Percentiles rank a stretch among this genome's conserved stretches.
phyloP scores from a whole-genome alignment of 1,284 basidiomycete genomes.

The Heterobasidion irregulare region DNA sequence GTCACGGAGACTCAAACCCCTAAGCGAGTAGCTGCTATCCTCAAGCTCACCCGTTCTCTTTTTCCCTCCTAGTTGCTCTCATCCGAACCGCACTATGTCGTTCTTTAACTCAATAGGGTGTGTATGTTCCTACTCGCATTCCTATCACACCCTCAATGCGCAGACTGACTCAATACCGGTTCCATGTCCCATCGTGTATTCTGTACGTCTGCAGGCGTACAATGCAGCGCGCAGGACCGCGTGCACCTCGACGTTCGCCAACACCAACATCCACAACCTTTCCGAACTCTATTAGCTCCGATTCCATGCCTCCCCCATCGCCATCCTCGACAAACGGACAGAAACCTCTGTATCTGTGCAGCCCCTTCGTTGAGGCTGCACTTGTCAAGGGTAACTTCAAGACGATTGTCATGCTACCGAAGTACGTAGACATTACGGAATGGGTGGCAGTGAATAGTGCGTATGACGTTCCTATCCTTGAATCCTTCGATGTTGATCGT shows the following conservation, averaged over 20 bases:
- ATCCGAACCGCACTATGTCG: slow-evolving; percentile 38
- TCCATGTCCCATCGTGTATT: neutral
- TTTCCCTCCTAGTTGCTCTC: neutral
- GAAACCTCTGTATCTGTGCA: slow-evolving; percentile 85
- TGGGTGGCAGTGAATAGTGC: slow-evolving; percentile 97
- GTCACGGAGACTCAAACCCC: neutral
- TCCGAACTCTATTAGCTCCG: slow-evolving; percentile 24
- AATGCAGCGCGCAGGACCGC: slow-evolving; percentile 54
- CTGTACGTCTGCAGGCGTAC: slow-evolving; percentile 39
- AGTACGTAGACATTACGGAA: slow-evolving; percentile 96
- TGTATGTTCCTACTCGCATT: neutral
- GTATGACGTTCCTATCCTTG: slow-evolving; percentile 21
- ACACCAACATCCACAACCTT: slow-evolving; percentile 63
- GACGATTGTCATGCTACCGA: slow-evolving; percentile 95
- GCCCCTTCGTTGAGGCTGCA: slow-evolving; percentile 93
- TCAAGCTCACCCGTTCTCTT: neutral
- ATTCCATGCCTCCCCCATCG: slow-evolving; percentile 31
- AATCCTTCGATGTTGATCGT: neutral
- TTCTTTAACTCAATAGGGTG: slow-evolving; percentile 76
- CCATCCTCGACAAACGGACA: slow-evolving; percentile 26
- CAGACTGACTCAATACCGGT: neutral
- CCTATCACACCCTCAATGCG: neutral
- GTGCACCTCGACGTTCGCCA: slow-evolving; percentile 55
- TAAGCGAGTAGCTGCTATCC: neutral
- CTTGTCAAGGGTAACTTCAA: slow-evolving; percentile 98